phyloP scores from a whole-genome alignment of 768 basidiomycete species.

The Serendipita indica region DNA sequence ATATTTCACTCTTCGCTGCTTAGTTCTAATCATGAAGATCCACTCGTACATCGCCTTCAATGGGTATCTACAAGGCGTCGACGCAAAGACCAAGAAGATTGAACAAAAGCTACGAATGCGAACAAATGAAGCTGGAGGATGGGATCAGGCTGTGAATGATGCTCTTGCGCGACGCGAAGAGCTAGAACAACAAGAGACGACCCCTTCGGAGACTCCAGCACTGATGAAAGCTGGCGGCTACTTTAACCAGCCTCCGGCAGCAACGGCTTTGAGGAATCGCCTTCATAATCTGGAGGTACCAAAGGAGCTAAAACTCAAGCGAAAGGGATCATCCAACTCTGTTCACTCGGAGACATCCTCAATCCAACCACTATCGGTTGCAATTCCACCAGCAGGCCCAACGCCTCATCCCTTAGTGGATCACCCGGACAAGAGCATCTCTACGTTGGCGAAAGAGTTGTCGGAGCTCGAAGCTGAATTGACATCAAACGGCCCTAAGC shows the following conservation, averaged over 20 bases:
- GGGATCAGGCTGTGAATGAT: conserved; percentile 41
- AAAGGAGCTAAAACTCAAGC: conserved; percentile 25
- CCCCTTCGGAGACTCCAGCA: conserved; percentile 20
- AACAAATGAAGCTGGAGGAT: conserved; percentile 44
- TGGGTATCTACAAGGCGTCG: conserved; percentile 54
- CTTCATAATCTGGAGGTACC: conserved; percentile 22
- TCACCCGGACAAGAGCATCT: conserved; percentile 52
- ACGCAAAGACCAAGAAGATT: conserved; percentile 31
- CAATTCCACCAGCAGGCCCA: background rate
- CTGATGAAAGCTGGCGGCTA: conserved; percentile 20
- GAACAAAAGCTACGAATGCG: conserved; percentile 33
- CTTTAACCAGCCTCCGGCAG: conserved; percentile 26
- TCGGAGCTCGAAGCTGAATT: conserved; percentile 66
- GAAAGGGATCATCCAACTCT: background rate
- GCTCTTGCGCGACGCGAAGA: conserved; percentile 31
- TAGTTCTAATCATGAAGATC: conserved; percentile 88
- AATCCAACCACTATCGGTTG: background rate
- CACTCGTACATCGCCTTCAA: conserved; percentile 88
- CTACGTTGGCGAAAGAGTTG: conserved; percentile 58
- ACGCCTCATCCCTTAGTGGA: conserved; percentile 31
- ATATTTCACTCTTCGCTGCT: conserved; percentile 71
- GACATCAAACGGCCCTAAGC: conserved; percentile 48
- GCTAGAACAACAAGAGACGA: conserved; percentile 22
- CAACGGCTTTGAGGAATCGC: conserved; percentile 42
- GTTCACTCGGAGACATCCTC: background rate